Evolutionary conservation across 352 stramenopile genomes (phyloP).

Genomic region (Globisporangium mamillatum): DNA sequence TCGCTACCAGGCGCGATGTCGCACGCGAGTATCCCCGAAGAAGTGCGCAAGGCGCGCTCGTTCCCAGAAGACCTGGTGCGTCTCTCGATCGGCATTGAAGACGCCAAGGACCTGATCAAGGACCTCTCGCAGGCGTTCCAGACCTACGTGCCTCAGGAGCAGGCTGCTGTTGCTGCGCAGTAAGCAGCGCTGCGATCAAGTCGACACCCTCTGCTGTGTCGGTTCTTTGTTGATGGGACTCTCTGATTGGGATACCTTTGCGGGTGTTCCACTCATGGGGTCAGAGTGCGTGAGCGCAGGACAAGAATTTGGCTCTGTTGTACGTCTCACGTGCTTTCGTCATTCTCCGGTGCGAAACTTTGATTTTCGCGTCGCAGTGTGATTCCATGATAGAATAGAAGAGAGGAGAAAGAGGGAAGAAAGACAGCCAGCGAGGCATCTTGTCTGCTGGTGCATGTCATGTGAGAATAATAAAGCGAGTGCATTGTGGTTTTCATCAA

Average conservation of each 20-base stretch:
- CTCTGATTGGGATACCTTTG: slow-evolving; percentile 11
- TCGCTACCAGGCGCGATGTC: slow-evolving; percentile 94
- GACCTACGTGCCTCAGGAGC: slow-evolving; percentile 47
- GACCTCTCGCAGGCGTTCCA: slow-evolving; percentile 91
- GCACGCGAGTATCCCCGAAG: slow-evolving; percentile 91
- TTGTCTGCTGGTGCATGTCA: not conserved
- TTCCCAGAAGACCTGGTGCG: slow-evolving; percentile 94
- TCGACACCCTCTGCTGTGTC: not conserved
- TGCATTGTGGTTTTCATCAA: not conserved
- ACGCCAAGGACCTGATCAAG: slow-evolving; percentile 91
- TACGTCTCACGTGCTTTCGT: slow-evolving; percentile 13
- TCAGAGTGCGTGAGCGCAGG: slow-evolving; percentile 15
- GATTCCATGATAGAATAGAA: slow-evolving; percentile 16
- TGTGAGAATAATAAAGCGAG: slow-evolving; percentile 8
- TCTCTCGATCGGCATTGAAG: slow-evolving; percentile 94
- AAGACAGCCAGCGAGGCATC: not conserved
- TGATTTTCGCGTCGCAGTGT: slow-evolving; percentile 13
- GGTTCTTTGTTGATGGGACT: slow-evolving; percentile 15
- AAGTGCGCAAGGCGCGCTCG: slow-evolving; percentile 87
- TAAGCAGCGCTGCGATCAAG: not conserved
- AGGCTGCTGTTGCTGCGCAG: slow-evolving; percentile 3
- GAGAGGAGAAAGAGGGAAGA: not conserved
- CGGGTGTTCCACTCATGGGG: slow-evolving; percentile 13
- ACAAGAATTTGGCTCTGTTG: not conserved
- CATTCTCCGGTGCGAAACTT: slow-evolving; percentile 12